Percentiles rank a stretch among this genome's conserved stretches.
Evolutionary conservation across 352 stramenopile genomes (phyloP).

Genomic region (Globisporangium cederbergense): DNA sequence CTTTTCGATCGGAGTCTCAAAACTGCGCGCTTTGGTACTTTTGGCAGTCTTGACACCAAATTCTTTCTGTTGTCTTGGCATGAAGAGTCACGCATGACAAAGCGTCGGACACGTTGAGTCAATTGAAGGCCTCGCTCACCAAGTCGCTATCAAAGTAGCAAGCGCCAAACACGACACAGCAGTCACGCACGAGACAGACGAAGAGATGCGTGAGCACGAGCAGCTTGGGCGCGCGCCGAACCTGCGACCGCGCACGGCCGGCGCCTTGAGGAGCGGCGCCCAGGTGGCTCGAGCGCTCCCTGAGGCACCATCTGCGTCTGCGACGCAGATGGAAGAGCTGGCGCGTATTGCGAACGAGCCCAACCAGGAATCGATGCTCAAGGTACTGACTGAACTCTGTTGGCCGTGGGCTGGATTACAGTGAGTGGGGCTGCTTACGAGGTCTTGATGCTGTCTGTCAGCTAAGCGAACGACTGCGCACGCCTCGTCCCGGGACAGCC

Average conservation of each 20-base stretch:
- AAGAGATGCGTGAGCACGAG: conserved; percentile 35
- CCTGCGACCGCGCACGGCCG: conserved; percentile 46
- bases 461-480: conserved; percentile 46
- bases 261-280: conserved; percentile 2
- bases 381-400: conserved; percentile 1
- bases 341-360: conserved; percentile 14
- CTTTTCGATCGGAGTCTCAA: too few relatives aligned
- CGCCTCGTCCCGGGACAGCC: conserved; percentile 35
- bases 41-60: too few relatives aligned
- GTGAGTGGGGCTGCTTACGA: neutral
- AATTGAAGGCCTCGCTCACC: neutral
- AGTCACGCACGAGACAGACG: neutral
- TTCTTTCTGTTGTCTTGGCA: neutral
- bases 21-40: neutral
- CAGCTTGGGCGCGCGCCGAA: conserved; percentile 49
- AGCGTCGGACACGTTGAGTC: neutral
- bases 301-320: neutral
- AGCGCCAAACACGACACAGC: neutral
- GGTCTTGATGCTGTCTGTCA: conserved; percentile 13
- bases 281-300: neutral
- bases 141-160: neutral
- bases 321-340: conserved; percentile 27
- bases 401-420: neutral
- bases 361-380: conserved; percentile 2
- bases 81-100: neutral